Conservation (phyloP, 2,329 filamentous ascomycete species). For the Colletotrichum chrysophilum region DNA sequence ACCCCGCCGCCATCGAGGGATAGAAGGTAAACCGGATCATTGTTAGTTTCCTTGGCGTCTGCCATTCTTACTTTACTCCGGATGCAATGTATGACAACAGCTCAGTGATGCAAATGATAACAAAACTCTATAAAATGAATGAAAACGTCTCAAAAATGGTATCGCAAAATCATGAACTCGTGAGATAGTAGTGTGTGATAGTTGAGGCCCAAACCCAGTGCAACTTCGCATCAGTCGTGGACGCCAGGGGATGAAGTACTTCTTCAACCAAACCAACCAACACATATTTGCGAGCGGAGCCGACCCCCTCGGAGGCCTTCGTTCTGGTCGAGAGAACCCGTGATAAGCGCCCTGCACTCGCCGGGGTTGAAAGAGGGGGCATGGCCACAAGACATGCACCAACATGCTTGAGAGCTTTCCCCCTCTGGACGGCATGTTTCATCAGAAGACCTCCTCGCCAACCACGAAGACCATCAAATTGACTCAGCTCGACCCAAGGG, state of each 20-base stretch:
- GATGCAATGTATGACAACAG: not conserved
- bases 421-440: not conserved
- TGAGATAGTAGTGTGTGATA: not conserved
- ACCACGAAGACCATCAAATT: not conserved
- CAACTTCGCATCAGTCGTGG: not conserved
- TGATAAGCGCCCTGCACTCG: constrained; percentile 1
- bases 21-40: constrained; percentile 16
- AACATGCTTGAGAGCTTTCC: not conserved
- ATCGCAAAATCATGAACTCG: not conserved
- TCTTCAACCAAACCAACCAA: not conserved
- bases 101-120: not conserved
- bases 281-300: not conserved
- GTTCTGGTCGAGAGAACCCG: not conserved
- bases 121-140: not conserved
- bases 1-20: constrained; percentile 8
- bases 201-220: not conserved
- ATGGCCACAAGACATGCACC: not conserved
- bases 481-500: not conserved
- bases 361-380: not conserved
- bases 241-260: not conserved
- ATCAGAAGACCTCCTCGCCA: not conserved
- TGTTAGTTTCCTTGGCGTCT: not conserved
- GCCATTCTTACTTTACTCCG: not conserved
- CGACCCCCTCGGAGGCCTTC: not conserved
- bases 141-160: not conserved